Percentiles rank a stretch among this genome's conserved stretches.
phyloP scores from a whole-genome alignment of 495 filamentous ascomycete genomes.

The Penicillium lagena region DNA sequence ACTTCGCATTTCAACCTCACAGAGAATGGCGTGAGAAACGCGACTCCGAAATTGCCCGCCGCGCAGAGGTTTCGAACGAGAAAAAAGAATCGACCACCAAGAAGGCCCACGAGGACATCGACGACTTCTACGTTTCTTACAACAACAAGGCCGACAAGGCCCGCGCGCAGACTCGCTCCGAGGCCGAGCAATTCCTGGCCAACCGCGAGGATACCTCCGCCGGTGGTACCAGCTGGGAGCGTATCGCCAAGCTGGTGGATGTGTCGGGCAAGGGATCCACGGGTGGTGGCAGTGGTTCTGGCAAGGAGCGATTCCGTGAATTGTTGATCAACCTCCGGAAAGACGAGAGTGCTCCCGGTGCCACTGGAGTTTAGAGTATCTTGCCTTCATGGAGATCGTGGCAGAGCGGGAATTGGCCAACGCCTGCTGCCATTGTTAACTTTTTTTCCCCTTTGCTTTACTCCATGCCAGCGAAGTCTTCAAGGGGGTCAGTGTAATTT shows the following conservation, averaged over 20 bases:
- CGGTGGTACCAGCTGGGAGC: constrained; percentile 96
- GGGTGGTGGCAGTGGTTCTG: constrained; percentile 78
- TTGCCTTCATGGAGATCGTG: neutral
- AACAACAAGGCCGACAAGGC: constrained; percentile 93
- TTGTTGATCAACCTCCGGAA: constrained; percentile 81
- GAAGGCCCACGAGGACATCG: constrained; percentile 82
- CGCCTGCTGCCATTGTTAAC: constrained; percentile 15
- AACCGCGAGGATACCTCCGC: constrained; percentile 85
- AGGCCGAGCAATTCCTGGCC: constrained; percentile 90
- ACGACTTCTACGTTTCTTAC: constrained; percentile 99
- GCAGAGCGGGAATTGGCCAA: constrained; percentile 2
- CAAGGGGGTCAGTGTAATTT: constrained; percentile 22
- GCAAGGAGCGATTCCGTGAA: constrained; percentile 93
- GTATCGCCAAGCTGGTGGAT: constrained; percentile 94
- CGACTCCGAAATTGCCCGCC: constrained; percentile 66
- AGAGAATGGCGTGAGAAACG: constrained; percentile 88
- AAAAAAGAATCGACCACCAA: constrained; percentile 77
- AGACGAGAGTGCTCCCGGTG: constrained; percentile 89
- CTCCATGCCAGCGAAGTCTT: constrained; percentile 22
- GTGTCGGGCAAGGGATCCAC: constrained; percentile 86
- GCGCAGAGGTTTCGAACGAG: constrained; percentile 65
- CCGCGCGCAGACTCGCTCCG: constrained; percentile 73
- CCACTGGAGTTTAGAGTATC: constrained; percentile 37
- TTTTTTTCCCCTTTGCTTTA: constrained; percentile 21
- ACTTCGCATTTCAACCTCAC: neutral